Base-by-base conservation (phyloP, 2,329 filamentous ascomycete genomes). In the Colletotrichum coccodes region DNA sequence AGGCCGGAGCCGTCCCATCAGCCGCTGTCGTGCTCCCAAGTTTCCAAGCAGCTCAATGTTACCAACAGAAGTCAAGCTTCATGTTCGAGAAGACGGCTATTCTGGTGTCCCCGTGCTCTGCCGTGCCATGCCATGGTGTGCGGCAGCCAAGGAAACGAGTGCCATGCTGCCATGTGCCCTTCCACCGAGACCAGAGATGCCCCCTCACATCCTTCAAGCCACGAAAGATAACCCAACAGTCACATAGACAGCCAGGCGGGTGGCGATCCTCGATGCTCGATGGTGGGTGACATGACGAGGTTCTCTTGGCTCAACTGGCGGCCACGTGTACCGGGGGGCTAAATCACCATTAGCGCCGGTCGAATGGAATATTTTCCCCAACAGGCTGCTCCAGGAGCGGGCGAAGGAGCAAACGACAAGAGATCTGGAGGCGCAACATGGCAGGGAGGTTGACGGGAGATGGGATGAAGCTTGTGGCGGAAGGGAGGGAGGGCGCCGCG, bases 251-350 rank as follows among this genome's bases (percentile, higher is more conserved):
- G 28, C 42, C n/a, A 28, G 30, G 56, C 32, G 28, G 14, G 14
- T 23, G 44, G 36, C 23, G 23, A 53, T 60, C 34, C 28, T 26
- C 40, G 44, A 52, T 42, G 47, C 38, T 34, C n/a, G 21, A 65
- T 50, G 14, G 26, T 49, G 57, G 30, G 38, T 21, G 38, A 52
- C 53, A 64, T 42, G 32, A 53, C 26, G 47, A 40, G 34, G 38
- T 26, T 9, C n/a, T 56, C 59, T 70, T 64, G 64, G 64, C 30
- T 49, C 32, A 34, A 40, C 42, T 34, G 23, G 58, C 60, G 42
- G 66, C 69, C 69, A 71, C 69, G 69, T 71, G 69, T 70, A 58
- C 44, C 38, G 65, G 46, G 49, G 52, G 46, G 50, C 32, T 49
- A 34, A 52, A 65, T 34, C 44, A 56, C 38, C n/a, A 32, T 54